Percentiles rank a stretch among this genome's conserved stretches.
Evolutionary conservation across 164 flowering plant species (phyloP).

Genomic region (Vitis labrusca): DNA sequence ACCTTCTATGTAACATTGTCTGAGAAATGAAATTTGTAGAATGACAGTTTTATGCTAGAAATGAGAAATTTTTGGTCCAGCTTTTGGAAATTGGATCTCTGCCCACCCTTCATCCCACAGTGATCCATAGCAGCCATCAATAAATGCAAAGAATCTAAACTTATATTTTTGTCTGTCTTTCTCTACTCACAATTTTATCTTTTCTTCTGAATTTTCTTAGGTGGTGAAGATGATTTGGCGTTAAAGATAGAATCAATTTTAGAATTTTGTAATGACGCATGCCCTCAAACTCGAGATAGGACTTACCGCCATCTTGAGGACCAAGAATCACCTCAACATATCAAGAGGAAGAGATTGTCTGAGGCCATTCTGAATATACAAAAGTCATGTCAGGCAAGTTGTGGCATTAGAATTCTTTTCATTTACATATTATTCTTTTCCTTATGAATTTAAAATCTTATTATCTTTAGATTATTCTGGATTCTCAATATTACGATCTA

Average conservation of each 20-base stretch:
- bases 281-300: conserved; percentile 11
- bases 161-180: too few species aligned
- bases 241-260: conserved; percentile 38
- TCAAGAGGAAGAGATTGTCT: conserved; percentile 40
- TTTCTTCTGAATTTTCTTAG: conserved; percentile 6
- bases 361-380: conserved; percentile 34
- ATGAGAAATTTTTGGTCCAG: too few species aligned
- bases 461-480: background rate
- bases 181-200: too few species aligned
- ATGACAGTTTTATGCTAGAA: too few species aligned
- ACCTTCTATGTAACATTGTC: too few species aligned
- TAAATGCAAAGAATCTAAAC: too few species aligned
- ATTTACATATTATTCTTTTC: background rate
- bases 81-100: too few species aligned
- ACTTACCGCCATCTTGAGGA: conserved; percentile 15
- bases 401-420: background rate
- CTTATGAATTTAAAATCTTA: background rate
- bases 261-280: conserved; percentile 38
- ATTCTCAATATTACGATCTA: too few species aligned
- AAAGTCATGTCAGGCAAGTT: conserved; percentile 49
- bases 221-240: conserved; percentile 38
- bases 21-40: too few species aligned
- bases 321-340: conserved; percentile 11
- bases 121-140: too few species aligned
- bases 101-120: too few species aligned